Percentiles rank a stretch among this genome's conserved stretches.
Evolutionary conservation across 306 rosid species (phyloP).

Genomic region (Citrullus colocynthis): DNA sequence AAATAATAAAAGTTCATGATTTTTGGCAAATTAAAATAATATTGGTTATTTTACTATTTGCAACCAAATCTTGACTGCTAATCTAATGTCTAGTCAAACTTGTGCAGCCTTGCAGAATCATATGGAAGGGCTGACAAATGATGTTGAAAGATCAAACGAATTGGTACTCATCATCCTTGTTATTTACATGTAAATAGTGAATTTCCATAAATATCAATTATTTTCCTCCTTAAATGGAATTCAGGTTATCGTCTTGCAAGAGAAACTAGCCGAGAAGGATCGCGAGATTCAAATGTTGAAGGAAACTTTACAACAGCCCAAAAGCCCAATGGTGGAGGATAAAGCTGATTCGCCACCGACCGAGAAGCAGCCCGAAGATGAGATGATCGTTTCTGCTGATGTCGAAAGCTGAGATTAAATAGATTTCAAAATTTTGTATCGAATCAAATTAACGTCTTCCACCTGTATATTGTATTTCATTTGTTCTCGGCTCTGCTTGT

Average conservation of each 20-base stretch:
- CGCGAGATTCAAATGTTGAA: constrained; percentile 38
- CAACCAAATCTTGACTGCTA: background rate
- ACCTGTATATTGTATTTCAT: background rate
- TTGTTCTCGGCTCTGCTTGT: background rate
- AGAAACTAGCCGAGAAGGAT: constrained; percentile 59
- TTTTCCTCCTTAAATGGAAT: background rate
- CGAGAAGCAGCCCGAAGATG: constrained; percentile 13
- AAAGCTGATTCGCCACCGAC: constrained; percentile 21
- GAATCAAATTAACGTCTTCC: background rate
- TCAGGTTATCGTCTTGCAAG: constrained; percentile 63
- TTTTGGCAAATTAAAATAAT: no score
- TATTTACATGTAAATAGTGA: background rate
- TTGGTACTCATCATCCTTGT: constrained; percentile 38
- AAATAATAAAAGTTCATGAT: no score
- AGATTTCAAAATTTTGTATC: constrained; percentile 8
- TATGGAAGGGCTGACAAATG: constrained; percentile 78
- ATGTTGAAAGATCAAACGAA: constrained; percentile 88
- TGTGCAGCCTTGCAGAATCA: constrained; percentile 58
- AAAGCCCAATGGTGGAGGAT: constrained; percentile 18
- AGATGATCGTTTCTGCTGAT: constrained; percentile 17
- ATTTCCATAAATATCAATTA: background rate
- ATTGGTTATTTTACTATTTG: no score
- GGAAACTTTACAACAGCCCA: constrained; percentile 38
- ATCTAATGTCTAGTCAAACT: background rate
- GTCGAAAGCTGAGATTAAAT: constrained; percentile 14